These are phyloP conservation scores for Lactifluus hygrophoroides DNA, from an alignment of 768 basidiomycete species.

Conservation along the genomic window DNA sequence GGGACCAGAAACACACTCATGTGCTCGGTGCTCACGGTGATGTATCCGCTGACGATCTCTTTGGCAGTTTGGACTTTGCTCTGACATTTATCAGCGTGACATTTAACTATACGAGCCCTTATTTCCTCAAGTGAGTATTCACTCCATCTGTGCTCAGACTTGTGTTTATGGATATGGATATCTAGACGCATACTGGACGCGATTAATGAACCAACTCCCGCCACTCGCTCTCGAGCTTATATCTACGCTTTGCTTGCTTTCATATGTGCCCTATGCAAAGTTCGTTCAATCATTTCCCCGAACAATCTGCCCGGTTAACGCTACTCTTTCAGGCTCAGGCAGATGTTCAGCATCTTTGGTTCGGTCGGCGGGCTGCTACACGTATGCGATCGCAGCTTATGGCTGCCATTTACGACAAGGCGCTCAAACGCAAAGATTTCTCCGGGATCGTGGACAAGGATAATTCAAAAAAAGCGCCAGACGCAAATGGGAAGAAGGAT, in stretches of 20 bases:
- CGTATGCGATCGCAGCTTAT: slow-evolving; percentile 73
- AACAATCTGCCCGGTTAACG: neutral
- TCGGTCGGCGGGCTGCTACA: slow-evolving; percentile 64
- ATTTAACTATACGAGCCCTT: slow-evolving; percentile 76
- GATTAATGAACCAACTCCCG: slow-evolving; percentile 42
- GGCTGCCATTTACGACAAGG: slow-evolving; percentile 83
- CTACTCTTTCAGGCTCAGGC: slow-evolving; percentile 29
- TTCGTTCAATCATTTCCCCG: slow-evolving; percentile 14
- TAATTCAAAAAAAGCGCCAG: slow-evolving; percentile 15
- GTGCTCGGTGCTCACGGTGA: neutral
- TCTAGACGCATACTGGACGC: slow-evolving; percentile 48
- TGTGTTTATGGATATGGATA: neutral
- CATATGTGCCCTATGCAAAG: slow-evolving; percentile 49
- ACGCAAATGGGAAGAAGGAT: slow-evolving; percentile 11
- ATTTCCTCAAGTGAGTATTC: slow-evolving; percentile 58
- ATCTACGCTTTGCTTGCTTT: slow-evolving; percentile 75
- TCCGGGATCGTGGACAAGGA: slow-evolving; percentile 63
- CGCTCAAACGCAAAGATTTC: slow-evolving; percentile 74
- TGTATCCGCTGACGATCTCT: neutral
- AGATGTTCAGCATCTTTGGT: slow-evolving; percentile 74
- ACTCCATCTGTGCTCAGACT: neutral
- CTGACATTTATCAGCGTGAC: slow-evolving; percentile 61
- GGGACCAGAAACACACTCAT: neutral
- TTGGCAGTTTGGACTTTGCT: slow-evolving; percentile 43
- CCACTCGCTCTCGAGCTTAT: slow-evolving; percentile 54